These are phyloP conservation scores for Blastobotrys americana DNA, from an alignment of 805 yeast species.

Conservation along the genomic window DNA sequence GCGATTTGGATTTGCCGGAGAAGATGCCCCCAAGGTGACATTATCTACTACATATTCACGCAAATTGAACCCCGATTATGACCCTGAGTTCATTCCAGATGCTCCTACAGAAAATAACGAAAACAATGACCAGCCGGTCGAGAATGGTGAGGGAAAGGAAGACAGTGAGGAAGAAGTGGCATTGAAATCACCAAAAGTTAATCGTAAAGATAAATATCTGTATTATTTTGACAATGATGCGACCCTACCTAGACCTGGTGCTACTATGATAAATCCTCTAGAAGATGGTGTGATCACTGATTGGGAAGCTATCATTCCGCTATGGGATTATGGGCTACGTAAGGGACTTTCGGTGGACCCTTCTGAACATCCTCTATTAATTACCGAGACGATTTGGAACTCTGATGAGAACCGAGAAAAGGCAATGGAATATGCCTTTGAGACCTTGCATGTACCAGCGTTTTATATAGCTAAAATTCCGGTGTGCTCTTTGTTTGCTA, in stretches of 20 bases:
- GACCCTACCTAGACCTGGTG: conserved; percentile 15
- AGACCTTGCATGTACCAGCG: conserved; percentile 67
- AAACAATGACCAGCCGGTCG: conserved; percentile 10
- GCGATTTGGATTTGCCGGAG: conserved; percentile 84
- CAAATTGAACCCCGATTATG: conserved; percentile 6
- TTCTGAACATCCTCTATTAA: conserved; percentile 62
- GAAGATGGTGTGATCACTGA: conserved; percentile 37
- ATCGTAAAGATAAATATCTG: conserved; percentile 1
- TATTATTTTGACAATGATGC: conserved; percentile 18
- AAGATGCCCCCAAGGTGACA: conserved; percentile 70
- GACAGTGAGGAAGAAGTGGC: conserved; percentile 8
- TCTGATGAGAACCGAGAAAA: conserved; percentile 56
- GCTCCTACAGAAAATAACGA: conserved; percentile 5
- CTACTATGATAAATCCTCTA: conserved; percentile 18
- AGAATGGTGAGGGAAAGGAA: no score
- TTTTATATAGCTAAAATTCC: conserved; percentile 74
- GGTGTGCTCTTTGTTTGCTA: conserved; percentile 84
- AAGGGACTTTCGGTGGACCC: conserved; percentile 45
- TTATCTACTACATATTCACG: conserved; percentile 47
- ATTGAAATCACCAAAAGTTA: conserved; percentile 3
- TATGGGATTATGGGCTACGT: conserved; percentile 57
- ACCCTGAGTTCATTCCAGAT: conserved; percentile 9
- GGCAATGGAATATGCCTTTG: conserved; percentile 66
- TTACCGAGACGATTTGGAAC: conserved; percentile 89
- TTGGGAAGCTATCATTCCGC: conserved; percentile 80